Percentiles rank a stretch among this genome's conserved stretches.
phyloP scores from a whole-genome alignment of 164 flowering plant species.

The Hamamelis virginiana region DNA sequence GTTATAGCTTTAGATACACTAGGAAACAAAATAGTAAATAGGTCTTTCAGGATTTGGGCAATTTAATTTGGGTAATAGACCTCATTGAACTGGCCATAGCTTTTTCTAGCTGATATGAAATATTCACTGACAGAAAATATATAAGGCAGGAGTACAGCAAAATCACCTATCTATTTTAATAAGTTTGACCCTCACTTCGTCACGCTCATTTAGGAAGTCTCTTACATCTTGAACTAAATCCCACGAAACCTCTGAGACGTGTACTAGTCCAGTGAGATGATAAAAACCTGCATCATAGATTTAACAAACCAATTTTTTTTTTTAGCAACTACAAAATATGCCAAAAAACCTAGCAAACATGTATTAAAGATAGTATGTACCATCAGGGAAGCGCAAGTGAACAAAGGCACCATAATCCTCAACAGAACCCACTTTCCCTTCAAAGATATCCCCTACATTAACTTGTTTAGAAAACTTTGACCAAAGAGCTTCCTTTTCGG shows the following conservation, averaged over 20 bases:
- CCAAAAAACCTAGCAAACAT: not conserved
- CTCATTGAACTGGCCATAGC: not conserved
- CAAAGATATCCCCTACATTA: constrained; percentile 66
- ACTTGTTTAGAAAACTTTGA: constrained; percentile 49
- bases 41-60: not conserved
- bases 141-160: not conserved
- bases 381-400: constrained; percentile 82
- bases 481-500: constrained; percentile 87
- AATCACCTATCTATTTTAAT: constrained; percentile 65
- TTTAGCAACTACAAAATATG: not conserved
- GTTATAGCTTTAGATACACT: too few species aligned
- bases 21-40: not conserved
- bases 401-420: constrained; percentile 94
- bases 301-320: constrained; percentile 5
- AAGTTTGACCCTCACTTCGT: constrained; percentile 73
- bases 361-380: constrained; percentile 31
- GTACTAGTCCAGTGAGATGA: constrained; percentile 90
- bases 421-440: constrained; percentile 67
- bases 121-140: not conserved
- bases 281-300: constrained; percentile 54
- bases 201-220: constrained; percentile 73
- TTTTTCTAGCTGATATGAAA: not conserved
- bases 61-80: not conserved
- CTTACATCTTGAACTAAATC: constrained; percentile 87
- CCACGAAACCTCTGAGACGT: constrained; percentile 95